Evolutionary conservation across 805 yeast genomes (phyloP).

Genomic region (Candida nemodendra): DNA sequence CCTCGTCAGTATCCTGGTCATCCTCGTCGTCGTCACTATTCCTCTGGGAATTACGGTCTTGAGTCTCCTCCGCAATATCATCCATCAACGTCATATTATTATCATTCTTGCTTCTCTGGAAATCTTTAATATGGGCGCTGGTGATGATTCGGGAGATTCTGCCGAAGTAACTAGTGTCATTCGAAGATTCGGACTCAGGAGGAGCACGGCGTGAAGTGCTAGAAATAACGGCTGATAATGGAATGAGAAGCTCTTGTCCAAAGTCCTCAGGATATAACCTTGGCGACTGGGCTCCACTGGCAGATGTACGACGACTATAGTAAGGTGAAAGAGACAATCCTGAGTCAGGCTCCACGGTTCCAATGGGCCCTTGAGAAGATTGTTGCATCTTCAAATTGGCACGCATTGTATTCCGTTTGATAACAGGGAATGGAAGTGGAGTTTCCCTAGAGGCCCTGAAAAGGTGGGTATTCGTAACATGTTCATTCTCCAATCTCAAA

Average conservation of each 20-base stretch:
- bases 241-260: background rate
- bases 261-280: background rate
- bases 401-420: slow-evolving; percentile 7
- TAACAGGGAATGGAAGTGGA: slow-evolving; percentile 72
- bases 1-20: slow-evolving; percentile 31
- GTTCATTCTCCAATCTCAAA: slow-evolving; percentile 94
- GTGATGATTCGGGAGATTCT: slow-evolving; percentile 54
- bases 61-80: slow-evolving; percentile 14
- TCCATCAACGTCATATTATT: slow-evolving; percentile 15
- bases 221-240: background rate
- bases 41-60: slow-evolving; percentile 30
- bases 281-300: background rate
- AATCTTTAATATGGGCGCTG: slow-evolving; percentile 79
- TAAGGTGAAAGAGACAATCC: background rate
- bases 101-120: slow-evolving; percentile 57
- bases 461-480: slow-evolving; percentile 79
- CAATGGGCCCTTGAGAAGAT: background rate
- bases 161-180: slow-evolving; percentile 31
- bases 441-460: slow-evolving; percentile 85
- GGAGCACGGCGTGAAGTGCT: background rate
- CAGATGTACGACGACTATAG: background rate
- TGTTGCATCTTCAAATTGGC: background rate
- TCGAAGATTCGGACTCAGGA: background rate
- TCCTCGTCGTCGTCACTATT: slow-evolving; percentile 33
- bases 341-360: background rate